A percentile compares a stretch with the other conserved stretches of the same genome.
Conservation (phyloP, 1,284 basidiomycete genomes). For the Melampsora americana region DNA sequence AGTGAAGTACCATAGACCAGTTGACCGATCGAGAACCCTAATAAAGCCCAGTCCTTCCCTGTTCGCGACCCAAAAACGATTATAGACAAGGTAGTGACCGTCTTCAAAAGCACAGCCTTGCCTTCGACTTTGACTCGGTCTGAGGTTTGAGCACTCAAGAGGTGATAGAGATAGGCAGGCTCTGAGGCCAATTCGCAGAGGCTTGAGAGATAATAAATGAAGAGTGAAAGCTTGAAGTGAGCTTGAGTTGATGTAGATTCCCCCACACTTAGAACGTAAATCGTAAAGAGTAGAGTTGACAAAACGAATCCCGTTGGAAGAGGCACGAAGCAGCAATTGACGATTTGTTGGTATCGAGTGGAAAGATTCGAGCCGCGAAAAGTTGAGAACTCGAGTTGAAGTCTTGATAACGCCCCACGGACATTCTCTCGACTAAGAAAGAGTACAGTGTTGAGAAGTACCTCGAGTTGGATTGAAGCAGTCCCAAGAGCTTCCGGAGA, state of each 20-base stretch:
- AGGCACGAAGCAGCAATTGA: conserved; percentile 64
- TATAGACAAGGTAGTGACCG: conserved; percentile 66
- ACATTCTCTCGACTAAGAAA: conserved; percentile 90
- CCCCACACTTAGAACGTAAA: conserved; percentile 61
- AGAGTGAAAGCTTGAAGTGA: conserved; percentile 65
- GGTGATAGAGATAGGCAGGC: conserved; percentile 70
- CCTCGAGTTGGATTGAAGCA: conserved; percentile 79
- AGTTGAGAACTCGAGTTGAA: conserved; percentile 49
- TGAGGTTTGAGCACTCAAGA: conserved; percentile 46
- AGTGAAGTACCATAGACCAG: conserved; percentile 64
- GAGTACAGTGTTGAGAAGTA: conserved; percentile 79
- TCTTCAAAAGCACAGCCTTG: conserved; percentile 70
- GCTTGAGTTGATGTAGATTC: conserved; percentile 63
- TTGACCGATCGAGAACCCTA: conserved; percentile 80
- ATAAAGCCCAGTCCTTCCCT: conserved; percentile 58
- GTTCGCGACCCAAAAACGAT: conserved; percentile 58
- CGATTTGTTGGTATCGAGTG: conserved; percentile 43
- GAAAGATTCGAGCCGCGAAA: background rate
- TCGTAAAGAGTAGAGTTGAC: conserved; percentile 57
- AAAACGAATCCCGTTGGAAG: conserved; percentile 62
- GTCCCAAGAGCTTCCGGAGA: conserved; percentile 82
- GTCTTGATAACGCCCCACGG: conserved; percentile 68
- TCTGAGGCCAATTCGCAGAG: conserved; percentile 74
- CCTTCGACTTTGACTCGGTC: conserved; percentile 62
- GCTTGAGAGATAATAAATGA: conserved; percentile 69